A percentile compares a stretch with the other conserved stretches of the same genome.
These are phyloP conservation scores for Collybia nuda DNA, from an alignment of 768 basidiomycete genomes.

Conservation along the genomic window DNA sequence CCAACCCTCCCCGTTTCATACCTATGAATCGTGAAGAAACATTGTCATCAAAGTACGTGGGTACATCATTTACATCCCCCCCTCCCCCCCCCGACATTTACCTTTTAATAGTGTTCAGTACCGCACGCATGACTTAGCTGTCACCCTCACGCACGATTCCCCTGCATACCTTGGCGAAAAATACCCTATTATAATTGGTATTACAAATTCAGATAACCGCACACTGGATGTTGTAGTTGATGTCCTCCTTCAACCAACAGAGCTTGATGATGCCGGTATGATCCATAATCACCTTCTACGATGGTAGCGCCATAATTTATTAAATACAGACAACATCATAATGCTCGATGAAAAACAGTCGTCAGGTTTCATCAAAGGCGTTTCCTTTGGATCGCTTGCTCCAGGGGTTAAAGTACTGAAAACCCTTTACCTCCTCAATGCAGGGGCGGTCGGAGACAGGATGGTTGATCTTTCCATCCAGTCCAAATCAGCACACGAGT, in stretches of 20 bases:
- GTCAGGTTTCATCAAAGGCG: conserved; percentile 69
- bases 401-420: conserved; percentile 60
- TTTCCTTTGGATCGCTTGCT: conserved; percentile 61
- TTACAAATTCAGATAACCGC: conserved; percentile 71
- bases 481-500: conserved; percentile 43
- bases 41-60: conserved; percentile 48
- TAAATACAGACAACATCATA: conserved; percentile 57
- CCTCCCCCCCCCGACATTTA: conserved; percentile 2
- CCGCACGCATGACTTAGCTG: conserved; percentile 55
- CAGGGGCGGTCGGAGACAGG: conserved; percentile 67
- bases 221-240: conserved; percentile 71
- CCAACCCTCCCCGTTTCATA: conserved; percentile 53
- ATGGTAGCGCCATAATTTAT: background rate
- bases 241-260: conserved; percentile 77
- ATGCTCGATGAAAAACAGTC: conserved; percentile 63
- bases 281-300: conserved; percentile 2
- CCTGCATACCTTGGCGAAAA: conserved; percentile 83
- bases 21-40: conserved; percentile 47
- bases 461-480: conserved; percentile 81
- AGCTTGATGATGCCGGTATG: conserved; percentile 71
- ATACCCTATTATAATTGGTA: conserved; percentile 69
- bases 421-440: conserved; percentile 60
- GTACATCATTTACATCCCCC: background rate
- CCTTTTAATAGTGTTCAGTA: conserved; percentile 51
- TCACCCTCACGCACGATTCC: conserved; percentile 55